phyloP scores from a whole-genome alignment of 202 grass and related monocot species.

The Setaria italica region DNA sequence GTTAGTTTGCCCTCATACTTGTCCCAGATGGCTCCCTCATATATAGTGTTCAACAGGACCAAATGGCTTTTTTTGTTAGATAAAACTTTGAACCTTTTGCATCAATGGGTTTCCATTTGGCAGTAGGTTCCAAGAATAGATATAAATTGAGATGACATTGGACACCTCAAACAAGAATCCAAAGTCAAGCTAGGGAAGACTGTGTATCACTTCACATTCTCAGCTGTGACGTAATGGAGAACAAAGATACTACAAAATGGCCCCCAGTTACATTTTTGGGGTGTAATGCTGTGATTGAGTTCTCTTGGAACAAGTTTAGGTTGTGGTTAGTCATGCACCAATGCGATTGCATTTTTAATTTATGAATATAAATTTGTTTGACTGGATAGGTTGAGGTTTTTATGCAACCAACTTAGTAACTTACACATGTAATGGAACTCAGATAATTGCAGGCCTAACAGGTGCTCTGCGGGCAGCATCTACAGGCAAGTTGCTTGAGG shows the following conservation, averaged over 20 bases:
- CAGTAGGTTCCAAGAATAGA: neutral
- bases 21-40: neutral
- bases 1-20: neutral
- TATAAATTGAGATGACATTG: neutral
- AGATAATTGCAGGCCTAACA: slow-evolving; percentile 71
- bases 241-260: neutral
- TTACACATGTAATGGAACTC: slow-evolving; percentile 49
- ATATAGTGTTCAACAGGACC: neutral
- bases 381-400: slow-evolving; percentile 12
- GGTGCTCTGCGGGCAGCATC: slow-evolving; percentile 46
- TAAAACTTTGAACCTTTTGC: neutral
- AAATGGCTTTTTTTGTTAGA: neutral
- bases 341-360: slow-evolving; percentile 14
- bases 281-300: neutral
- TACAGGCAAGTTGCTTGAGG: slow-evolving; percentile 60
- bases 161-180: too few relatives aligned
- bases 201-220: neutral
- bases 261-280: neutral
- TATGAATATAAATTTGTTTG: slow-evolving; percentile 1
- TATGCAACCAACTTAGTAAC: slow-evolving; percentile 10
- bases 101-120: neutral
- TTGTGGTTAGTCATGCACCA: neutral
- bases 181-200: neutral
- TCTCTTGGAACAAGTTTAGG: slow-evolving; percentile 1
- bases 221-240: neutral